A percentile compares a stretch with the other conserved stretches of the same genome.
These are phyloP conservation scores for Cladobotryum protrusum DNA, from an alignment of 2,329 filamentous ascomycete species.

Conservation along the genomic window DNA sequence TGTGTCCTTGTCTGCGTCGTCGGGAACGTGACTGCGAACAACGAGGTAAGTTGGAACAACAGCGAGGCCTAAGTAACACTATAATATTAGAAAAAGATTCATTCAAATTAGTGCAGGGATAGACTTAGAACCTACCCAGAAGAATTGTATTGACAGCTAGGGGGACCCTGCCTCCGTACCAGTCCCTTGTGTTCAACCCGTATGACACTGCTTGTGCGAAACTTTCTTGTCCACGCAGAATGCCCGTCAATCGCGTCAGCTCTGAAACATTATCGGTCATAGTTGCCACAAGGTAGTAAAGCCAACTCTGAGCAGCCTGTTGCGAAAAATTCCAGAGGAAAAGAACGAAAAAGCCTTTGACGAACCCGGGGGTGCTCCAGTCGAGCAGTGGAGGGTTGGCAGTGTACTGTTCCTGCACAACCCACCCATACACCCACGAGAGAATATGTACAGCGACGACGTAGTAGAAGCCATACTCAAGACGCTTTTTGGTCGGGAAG, in stretches of 20 bases:
- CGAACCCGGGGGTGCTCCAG: conserved; percentile 37
- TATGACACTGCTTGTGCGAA: conserved; percentile 35
- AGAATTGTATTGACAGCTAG: conserved; percentile 34
- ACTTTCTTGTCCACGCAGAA: conserved; percentile 36
- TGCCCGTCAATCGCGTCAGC: conserved; percentile 34
- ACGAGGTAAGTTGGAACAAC: conserved; percentile 2
- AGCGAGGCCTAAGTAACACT: background rate
- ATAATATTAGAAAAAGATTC: background rate
- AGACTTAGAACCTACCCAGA: conserved; percentile 23
- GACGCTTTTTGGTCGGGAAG: conserved; percentile 31
- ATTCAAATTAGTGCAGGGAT: background rate
- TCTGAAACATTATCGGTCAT: conserved; percentile 52
- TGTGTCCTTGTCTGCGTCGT: background rate
- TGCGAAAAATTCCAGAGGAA: conserved; percentile 44
- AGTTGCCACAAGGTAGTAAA: conserved; percentile 49
- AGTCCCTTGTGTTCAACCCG: conserved; percentile 32
- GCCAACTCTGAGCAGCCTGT: conserved; percentile 49
- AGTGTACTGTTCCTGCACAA: conserved; percentile 46
- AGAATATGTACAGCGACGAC: conserved; percentile 38
- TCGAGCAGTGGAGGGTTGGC: conserved; percentile 33
- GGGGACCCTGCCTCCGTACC: conserved; percentile 32
- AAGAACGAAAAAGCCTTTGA: conserved; percentile 42
- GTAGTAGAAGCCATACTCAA: conserved; percentile 39
- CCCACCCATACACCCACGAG: conserved; percentile 48
- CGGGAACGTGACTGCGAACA: background rate